Base-by-base conservation (phyloP, 2,329 filamentous ascomycete genomes). In the Diaporthe longicolla region DNA sequence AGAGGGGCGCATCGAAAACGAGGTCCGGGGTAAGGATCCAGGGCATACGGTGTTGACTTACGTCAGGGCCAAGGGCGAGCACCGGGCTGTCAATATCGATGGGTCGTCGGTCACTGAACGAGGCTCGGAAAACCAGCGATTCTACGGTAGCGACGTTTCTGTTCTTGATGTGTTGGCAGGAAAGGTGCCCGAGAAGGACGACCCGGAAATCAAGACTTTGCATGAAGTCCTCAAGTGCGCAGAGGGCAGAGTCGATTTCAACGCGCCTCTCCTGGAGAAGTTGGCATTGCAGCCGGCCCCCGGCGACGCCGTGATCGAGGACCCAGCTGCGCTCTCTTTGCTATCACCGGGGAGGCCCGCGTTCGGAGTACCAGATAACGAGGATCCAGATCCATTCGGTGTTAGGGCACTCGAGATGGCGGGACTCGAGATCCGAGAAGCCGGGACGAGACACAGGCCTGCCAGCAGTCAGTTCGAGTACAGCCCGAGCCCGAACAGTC, bases 301-400 rank as follows among this genome's bases (percentile, higher is more conserved):
- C 0, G 93, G 93, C 70, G 96, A 98, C 80, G 91, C 89, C 65
- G 81, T 86, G 74, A 88, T 90, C 76, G 87, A 88, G 65, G 85
- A 88, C 0, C 82, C 76, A 66, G 43, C 72, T 19, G 58, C 48
- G 32, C 74, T 80, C 73, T 77, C 81, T 32, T 79, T 78, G 70
- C 77, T 72, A 26, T 82, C 80, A 72, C 87, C 81, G 63, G 85
- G 78, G 76, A 83, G 74, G 10, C 78, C 87, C 40, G 84, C 85
- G 2, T 98, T 98, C 83, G 95, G 95, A 2, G 87, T 98, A 21
- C 95, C 95, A 0, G 91, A 93, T 76, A 84, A 86, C 4, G 91
- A 95, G 71, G 96, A 98, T 78, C 95, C 95, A 0, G 96, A 98
- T 81, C 96, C 96, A 0, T 98, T 94, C 80, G 96, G 96, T 32